Evolutionary conservation across 2,329 filamentous ascomycete species (phyloP), one percentile per base, ranked within the genome.

Genomic region (Davidsoniella virescens): DNA sequence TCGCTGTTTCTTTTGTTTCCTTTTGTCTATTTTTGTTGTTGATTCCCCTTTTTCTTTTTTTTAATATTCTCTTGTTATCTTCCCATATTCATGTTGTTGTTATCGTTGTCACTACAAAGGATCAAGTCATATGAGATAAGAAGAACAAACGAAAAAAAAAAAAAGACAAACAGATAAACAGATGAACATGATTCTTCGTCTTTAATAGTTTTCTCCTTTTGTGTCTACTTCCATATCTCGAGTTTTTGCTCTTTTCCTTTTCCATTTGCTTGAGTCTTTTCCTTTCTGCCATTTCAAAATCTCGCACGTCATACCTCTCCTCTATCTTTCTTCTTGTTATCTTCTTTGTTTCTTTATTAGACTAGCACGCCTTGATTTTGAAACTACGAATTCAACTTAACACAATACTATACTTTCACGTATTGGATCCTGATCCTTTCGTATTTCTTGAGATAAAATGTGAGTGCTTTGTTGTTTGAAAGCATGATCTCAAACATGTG

Each of bases 11-110:
- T 26, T 42, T 51, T 47, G 37, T 18, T 48, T 47, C 8, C 16
- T 39, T 38, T 37, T 9, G 29, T 40, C 7, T 12, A 14, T 44
- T n/a, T 16, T 29, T n/a, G n/a, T 44, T 33, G 43, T 50, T 45
- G 42, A 50, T 45, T 50, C 49, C 49, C 42, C 48, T 40, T 26
- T n/a, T 44, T 44, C 1, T 25, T 14, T 4, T 4, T 25, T 25
- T 44, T 25, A 6, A 2, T 23, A 6, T 23, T 23, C 41, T 20
- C 16, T 44, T 25, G 41, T 44, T 20, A 25, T 44, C 41, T 33
- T 33, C 26, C 26, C 8, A 33, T 33, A 33, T 33, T 33, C 26
- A 33, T 33, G 26, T 33, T 10, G 26, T 33, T 33, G 26, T 33
- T 29, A 10, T 29, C 10, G 26, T 29, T 29, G 26, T 5, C 10